A percentile compares a stretch with the other conserved stretches of the same genome.
phyloP scores from a whole-genome alignment of 2,329 filamentous ascomycete species.

The Cadophora malorum region DNA sequence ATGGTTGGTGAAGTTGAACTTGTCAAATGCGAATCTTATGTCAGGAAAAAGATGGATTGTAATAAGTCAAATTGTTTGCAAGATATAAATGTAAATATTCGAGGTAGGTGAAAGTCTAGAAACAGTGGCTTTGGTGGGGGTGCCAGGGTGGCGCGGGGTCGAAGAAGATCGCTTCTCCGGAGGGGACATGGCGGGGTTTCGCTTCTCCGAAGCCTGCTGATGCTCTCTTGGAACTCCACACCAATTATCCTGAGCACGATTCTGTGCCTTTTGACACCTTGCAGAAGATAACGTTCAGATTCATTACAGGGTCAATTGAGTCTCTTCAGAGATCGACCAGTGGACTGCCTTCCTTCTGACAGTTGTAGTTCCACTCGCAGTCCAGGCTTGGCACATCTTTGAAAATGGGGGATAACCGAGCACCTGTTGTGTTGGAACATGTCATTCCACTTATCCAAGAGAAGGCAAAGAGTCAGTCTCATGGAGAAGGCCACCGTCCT shows the following conservation, averaged over 20 bases:
- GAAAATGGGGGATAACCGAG: not conserved
- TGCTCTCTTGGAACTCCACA: not conserved
- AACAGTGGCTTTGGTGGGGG: not conserved
- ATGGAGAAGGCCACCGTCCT: not conserved
- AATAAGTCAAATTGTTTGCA: not conserved
- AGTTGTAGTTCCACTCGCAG: not conserved
- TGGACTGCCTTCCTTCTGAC: not conserved
- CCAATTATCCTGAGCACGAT: not conserved
- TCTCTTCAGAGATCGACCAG: not conserved
- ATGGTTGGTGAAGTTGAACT: not conserved
- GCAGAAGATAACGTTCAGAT: not conserved
- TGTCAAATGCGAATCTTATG: not conserved
- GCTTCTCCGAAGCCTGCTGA: constrained; percentile 19
- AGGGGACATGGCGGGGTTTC: constrained; percentile 7
- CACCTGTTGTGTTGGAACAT: not conserved
- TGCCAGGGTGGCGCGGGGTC: not conserved
- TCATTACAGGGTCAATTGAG: not conserved
- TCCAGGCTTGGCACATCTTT: not conserved
- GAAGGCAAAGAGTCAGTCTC: not conserved
- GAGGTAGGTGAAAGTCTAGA: not conserved
- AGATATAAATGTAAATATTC: not conserved
- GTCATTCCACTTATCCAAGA: not conserved
- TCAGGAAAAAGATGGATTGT: not conserved
- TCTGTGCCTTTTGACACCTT: not conserved
- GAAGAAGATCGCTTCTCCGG: constrained; percentile 9